Evolutionary conservation across 1,284 basidiomycete species (phyloP).

Genomic region (Apiotrichum mycotoxinovorans): DNA sequence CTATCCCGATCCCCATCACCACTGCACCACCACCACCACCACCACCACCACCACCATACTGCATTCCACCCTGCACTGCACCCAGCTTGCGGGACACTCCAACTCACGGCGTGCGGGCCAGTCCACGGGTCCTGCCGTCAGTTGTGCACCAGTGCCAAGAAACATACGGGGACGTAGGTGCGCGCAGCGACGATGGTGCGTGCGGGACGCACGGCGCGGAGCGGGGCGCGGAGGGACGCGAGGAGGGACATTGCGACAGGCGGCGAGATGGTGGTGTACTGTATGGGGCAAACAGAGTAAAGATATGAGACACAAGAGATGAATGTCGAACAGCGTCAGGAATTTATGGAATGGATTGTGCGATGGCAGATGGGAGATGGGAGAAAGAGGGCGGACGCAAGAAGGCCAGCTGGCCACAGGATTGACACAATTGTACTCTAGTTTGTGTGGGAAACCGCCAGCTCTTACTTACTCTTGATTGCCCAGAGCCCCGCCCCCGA

Average conservation of each 20-base stretch:
- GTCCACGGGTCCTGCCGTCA: not conserved
- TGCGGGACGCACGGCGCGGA: not conserved
- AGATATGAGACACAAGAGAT: no score
- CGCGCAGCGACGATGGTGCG: not conserved
- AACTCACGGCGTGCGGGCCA: not conserved
- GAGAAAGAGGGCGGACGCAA: no score
- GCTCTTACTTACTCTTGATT: no score
- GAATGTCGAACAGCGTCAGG: no score
- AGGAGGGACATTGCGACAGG: not conserved
- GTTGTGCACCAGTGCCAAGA: no score
- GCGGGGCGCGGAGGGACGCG: not conserved
- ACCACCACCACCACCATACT: not conserved
- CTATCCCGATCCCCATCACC: not conserved
- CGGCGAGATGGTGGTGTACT: not conserved
- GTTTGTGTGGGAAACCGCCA: no score
- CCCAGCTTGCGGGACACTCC: not conserved
- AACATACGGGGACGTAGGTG: not conserved
- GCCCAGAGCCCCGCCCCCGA: no score
- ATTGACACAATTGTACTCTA: no score
- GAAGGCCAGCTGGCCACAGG: no score
- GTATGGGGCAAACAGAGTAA: no score
- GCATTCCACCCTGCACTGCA: not conserved
- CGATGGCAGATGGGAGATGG: no score
- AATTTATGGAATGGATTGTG: no score
- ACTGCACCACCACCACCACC: not conserved